Conservation (phyloP, 352 stramenopile species). For the Phytophthora tentaculata region DNA sequence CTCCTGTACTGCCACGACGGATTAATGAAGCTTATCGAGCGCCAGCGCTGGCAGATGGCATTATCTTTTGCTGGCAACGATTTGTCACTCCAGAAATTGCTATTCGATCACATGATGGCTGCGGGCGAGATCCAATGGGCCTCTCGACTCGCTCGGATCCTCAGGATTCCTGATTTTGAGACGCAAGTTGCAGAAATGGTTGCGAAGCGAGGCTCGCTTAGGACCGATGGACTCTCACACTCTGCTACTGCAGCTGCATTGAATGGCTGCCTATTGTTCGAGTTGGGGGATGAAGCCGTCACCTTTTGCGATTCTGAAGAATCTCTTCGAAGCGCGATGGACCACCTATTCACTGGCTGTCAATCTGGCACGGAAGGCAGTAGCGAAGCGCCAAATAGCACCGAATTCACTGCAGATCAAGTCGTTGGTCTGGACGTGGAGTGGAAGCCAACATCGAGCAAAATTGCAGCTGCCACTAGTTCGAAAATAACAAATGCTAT, state of each 20-base stretch:
- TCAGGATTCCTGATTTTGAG: constrained; percentile 56
- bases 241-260: constrained; percentile 32
- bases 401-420: constrained; percentile 9
- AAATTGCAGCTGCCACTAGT: constrained; percentile 33
- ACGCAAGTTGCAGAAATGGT: constrained; percentile 24
- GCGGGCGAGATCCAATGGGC: constrained; percentile 51
- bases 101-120: constrained; percentile 55
- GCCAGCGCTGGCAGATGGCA: constrained; percentile 71
- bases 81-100: constrained; percentile 45
- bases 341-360: constrained; percentile 36
- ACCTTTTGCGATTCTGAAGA: constrained; percentile 55
- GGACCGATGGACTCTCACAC: constrained; percentile 17
- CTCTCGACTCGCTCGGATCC: constrained; percentile 41
- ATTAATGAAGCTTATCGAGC: constrained; percentile 69
- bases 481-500: constrained; percentile 37
- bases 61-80: constrained; percentile 73
- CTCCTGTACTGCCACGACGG: constrained; percentile 66
- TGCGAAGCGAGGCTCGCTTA: constrained; percentile 18
- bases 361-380: background rate
- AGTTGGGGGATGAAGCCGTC: constrained; percentile 28
- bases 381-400: constrained; percentile 1
- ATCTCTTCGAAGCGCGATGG: constrained; percentile 30
- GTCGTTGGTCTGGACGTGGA: constrained; percentile 75
- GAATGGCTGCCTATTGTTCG: constrained; percentile 45
- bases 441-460: constrained; percentile 65